Percentiles rank a stretch among this genome's conserved stretches.
Conservation (phyloP, 108 stramenopile genomes). For the Thalassiosira profunda region DNA sequence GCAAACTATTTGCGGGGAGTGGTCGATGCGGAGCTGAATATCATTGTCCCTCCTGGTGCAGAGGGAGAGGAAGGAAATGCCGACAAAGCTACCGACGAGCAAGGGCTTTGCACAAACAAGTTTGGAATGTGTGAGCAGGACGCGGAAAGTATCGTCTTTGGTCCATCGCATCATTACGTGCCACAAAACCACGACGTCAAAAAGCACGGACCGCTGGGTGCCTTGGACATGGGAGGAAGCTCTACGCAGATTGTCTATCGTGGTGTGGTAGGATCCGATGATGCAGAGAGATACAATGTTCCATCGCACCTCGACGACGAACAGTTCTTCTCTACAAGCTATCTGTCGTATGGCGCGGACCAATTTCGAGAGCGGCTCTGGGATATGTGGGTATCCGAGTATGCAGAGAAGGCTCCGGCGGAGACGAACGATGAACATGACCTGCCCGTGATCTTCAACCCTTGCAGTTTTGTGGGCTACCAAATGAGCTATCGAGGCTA, state of each 20-base stretch:
- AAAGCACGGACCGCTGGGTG: constrained; percentile 67
- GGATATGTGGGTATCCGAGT: constrained; percentile 75
- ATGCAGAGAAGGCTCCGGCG: constrained; percentile 3
- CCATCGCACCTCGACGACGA: constrained; percentile 68
- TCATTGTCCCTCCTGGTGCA: constrained; percentile 25
- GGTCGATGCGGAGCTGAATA: constrained; percentile 70
- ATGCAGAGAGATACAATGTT: constrained; percentile 1
- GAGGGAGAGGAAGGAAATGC: constrained; percentile 8
- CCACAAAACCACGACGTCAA: constrained; percentile 36
- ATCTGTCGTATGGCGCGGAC: constrained; percentile 89
- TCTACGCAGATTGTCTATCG: constrained; percentile 87
- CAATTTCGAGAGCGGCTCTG: constrained; percentile 88
- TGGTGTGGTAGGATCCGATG: neutral
- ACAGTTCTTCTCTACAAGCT: constrained; percentile 87
- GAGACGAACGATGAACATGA: neutral
- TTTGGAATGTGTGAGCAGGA: constrained; percentile 55
- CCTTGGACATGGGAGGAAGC: constrained; percentile 91
- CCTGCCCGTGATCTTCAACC: constrained; percentile 64
- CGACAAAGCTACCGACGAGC: neutral
- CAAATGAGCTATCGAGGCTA: constrained; percentile 59
- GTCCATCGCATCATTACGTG: constrained; percentile 43
- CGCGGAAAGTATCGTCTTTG: constrained; percentile 48
- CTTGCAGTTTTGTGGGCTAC: constrained; percentile 82
- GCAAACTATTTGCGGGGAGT: constrained; percentile 87
- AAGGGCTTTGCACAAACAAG: constrained; percentile 50